These are phyloP conservation scores for Sphaerobolus stellatus DNA, from an alignment of 1,284 basidiomycete genomes.

Conservation along the genomic window DNA sequence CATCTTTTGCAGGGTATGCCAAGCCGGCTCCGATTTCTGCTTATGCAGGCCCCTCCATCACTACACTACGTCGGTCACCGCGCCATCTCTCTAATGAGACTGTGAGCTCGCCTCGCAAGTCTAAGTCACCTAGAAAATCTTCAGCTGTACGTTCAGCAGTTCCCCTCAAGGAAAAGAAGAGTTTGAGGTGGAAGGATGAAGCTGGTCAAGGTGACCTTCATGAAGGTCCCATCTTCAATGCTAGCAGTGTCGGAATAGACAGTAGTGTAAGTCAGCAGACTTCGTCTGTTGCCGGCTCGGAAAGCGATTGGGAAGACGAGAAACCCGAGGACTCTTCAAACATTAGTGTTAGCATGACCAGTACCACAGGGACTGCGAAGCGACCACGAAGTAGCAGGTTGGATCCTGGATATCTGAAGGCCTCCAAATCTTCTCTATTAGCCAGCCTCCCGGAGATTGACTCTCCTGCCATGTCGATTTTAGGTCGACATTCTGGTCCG, in stretches of 20 bases:
- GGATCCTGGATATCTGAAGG: slow-evolving; percentile 67
- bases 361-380: slow-evolving; percentile 26
- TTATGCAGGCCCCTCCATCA: not conserved
- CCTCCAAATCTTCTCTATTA: slow-evolving; percentile 50
- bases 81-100: not conserved
- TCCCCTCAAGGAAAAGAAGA: slow-evolving; percentile 55
- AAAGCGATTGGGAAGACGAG: slow-evolving; percentile 88
- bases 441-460: slow-evolving; percentile 70
- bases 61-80: slow-evolving; percentile 8
- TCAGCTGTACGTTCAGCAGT: slow-evolving; percentile 54
- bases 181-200: slow-evolving; percentile 88
- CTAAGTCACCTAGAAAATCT: slow-evolving; percentile 68
- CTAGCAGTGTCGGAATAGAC: slow-evolving; percentile 33
- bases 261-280: not conserved
- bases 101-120: slow-evolving; percentile 4
- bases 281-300: slow-evolving; percentile 58
- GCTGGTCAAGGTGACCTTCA: slow-evolving; percentile 81
- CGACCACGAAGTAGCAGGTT: slow-evolving; percentile 62
- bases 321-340: slow-evolving; percentile 72
- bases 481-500: slow-evolving; percentile 42
- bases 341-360: slow-evolving; percentile 30
- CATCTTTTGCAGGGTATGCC: slow-evolving; percentile 45
- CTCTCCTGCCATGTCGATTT: slow-evolving; percentile 31
- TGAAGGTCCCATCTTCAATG: too few species aligned
- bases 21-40: slow-evolving; percentile 29